Base-by-base conservation (phyloP, 2,329 filamentous ascomycete genomes). In the Coniella lustricola region DNA sequence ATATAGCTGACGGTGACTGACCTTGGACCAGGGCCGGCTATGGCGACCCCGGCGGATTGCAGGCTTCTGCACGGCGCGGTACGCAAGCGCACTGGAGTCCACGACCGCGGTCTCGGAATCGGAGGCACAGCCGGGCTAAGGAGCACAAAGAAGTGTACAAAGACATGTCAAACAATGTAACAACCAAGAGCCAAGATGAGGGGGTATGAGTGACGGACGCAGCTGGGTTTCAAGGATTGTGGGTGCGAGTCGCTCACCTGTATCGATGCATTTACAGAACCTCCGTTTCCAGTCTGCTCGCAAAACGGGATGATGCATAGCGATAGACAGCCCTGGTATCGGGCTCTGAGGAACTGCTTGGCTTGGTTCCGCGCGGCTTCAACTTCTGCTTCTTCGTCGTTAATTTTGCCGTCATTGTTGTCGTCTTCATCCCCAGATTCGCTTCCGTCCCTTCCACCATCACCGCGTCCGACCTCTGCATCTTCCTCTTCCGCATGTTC, bases 11-110 rank as follows among this genome's bases (percentile, higher is more conserved):
- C 18, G 7, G 7, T 7, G 10, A 2, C 3, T 29, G 44, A 48
- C 51, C 51, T 53, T 53, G 5, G 51, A 53, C 51, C 51, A 53
- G 2, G 51, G 51, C 17, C 51, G 40, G n/a, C 33, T 36, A 10
- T 35, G 44, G 39, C 44, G 38, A 32, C 44, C 29, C 1, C 44
- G 37, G 14, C 20, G 29, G 5, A 31, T 7, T 8, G 18, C 9
- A 16, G 20, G 44, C 44, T 41, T 47, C 25, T 25, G 44, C 18
- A 7, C 18, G 2, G 18, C n/a, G 25, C 25, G 25, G 25, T 29
- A 29, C 25, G 25, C 5, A 29, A 29, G n/a, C n/a, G n/a, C n/a
- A n/a, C n/a, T n/a, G n/a, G 25, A 29, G 25, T 29, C 5, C 25
- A 29, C 25, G 25, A 10, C 25, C 25, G 25, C 25, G 5, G 25